phyloP scores from a whole-genome alignment of 805 yeast genomes.

The Isabelozyma pseudorhagii region DNA sequence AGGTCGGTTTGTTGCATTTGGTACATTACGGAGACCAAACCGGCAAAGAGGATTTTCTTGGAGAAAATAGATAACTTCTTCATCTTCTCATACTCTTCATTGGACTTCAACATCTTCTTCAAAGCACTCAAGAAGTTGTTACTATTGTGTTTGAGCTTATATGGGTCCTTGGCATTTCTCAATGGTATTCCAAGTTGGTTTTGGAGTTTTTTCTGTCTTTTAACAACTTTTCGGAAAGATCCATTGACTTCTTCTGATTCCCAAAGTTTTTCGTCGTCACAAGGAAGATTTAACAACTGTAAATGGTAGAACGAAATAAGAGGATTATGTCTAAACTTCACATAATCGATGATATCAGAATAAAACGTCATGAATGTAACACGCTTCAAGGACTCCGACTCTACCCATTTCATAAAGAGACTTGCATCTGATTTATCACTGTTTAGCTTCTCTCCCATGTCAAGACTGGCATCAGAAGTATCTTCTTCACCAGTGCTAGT shows the following conservation, averaged over 20 bases:
- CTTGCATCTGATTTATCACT: constrained; percentile 24
- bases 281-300: constrained; percentile 38
- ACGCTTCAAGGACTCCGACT: constrained; percentile 73
- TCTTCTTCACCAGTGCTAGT: constrained; percentile 37
- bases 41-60: constrained; percentile 46
- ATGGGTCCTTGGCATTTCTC: constrained; percentile 3
- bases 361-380: constrained; percentile 80
- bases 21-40: constrained; percentile 22
- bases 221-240: constrained; percentile 35
- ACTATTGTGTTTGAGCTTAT: constrained; percentile 15
- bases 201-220: constrained; percentile 30
- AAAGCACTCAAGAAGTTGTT: constrained; percentile 48
- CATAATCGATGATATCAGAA: constrained; percentile 74
- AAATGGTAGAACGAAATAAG: constrained; percentile 36
- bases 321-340: constrained; percentile 71
- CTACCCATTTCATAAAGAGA: constrained; percentile 68
- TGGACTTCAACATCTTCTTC: constrained; percentile 51
- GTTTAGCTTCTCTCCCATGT: constrained; percentile 5
- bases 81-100: constrained; percentile 20
- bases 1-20: constrained; percentile 29
- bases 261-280: constrained; percentile 40
- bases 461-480: constrained; percentile 14
- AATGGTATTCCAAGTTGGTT: not conserved
- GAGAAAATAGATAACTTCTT: constrained; percentile 47
- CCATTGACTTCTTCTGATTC: constrained; percentile 36